Base-by-base conservation (phyloP, 345 rosid species). In the Syzygium aromaticum region DNA sequence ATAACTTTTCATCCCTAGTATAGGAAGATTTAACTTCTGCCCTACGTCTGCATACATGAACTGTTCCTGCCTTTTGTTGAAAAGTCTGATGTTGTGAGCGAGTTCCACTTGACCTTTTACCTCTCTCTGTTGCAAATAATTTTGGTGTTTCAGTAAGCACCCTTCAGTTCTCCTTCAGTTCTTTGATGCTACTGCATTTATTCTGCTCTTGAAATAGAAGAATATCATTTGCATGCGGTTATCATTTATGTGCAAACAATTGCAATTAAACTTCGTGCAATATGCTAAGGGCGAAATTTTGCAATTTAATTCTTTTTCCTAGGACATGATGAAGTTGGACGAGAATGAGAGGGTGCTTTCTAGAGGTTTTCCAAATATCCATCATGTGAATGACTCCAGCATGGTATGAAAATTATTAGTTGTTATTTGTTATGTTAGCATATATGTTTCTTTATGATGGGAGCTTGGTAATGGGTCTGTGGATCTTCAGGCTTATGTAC, bases 271-370 rank as follows among this genome's bases (percentile, higher is more conserved):
- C 85, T 38, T 11, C 57, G 16, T 40, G 83, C 46, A 28, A 57
- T 54, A 46, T 82, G 56, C 78, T 86, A 56, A 59, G 49, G 80
- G 80, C 1, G 19, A 57, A 28, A 86, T 64, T 28, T 40, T 61
- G 43, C 28, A 84, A 25, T 61, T 63, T 85, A 87, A 63, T 33
- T 27, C 27, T 54, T 61, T 86, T 85, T 88, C 84, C 51, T 89
- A 97, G 99, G 99, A 95, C 73, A 91, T 97, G 89, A 96, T 97
- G 98, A 91, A 90, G 84, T 92, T 97, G 91, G 98, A 96, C 86
- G 93, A 95, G 92, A 93, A 90, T 46, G 93, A 95, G 88, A 91
- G 93, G 89, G 93, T 95, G 89, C 95, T 95, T 87, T 93, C 96
- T 84, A 95, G 98, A 93, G 87, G 97, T 83, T 91, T 88, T 56